phyloP scores from a whole-genome alignment of 768 basidiomycete species.

The Auriculariales sp. region DNA sequence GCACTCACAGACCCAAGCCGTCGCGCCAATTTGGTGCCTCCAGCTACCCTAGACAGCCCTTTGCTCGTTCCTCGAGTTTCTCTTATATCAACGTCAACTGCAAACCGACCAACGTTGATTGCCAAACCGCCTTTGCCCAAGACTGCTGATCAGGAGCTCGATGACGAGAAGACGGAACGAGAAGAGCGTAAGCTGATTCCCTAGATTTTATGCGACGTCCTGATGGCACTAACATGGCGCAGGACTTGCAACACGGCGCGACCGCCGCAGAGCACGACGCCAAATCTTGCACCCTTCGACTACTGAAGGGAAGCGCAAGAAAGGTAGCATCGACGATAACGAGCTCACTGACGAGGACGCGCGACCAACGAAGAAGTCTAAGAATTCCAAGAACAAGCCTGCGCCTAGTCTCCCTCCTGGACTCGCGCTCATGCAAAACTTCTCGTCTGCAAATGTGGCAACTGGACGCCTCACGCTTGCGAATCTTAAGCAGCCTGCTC shows the following conservation, averaged over 20 bases:
- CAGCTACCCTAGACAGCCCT: too few species aligned
- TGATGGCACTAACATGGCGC: background rate
- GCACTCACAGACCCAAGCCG: too few species aligned
- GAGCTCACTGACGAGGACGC: background rate
- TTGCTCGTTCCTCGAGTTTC: too few species aligned
- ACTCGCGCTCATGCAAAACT: constrained; percentile 55
- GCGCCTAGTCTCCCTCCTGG: constrained; percentile 22
- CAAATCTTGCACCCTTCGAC: constrained; percentile 29
- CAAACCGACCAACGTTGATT: background rate
- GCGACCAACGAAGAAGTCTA: constrained; percentile 10
- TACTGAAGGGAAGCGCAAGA: background rate
- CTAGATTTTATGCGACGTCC: background rate
- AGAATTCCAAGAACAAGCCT: constrained; percentile 15
- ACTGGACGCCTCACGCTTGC: constrained; percentile 45
- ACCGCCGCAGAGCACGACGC: constrained; percentile 44
- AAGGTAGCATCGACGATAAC: background rate
- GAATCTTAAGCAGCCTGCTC: constrained; percentile 28
- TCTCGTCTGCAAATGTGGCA: constrained; percentile 46
- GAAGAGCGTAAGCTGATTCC: constrained; percentile 15
- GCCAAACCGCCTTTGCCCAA: background rate
- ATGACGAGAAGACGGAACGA: constrained; percentile 18
- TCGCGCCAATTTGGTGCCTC: too few species aligned
- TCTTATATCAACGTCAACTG: too few species aligned
- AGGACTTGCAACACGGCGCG: constrained; percentile 55
- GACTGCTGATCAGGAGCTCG: background rate